Base-by-base conservation (phyloP, 2,329 filamentous ascomycete species). In the Pseudopithomyces chartarum region DNA sequence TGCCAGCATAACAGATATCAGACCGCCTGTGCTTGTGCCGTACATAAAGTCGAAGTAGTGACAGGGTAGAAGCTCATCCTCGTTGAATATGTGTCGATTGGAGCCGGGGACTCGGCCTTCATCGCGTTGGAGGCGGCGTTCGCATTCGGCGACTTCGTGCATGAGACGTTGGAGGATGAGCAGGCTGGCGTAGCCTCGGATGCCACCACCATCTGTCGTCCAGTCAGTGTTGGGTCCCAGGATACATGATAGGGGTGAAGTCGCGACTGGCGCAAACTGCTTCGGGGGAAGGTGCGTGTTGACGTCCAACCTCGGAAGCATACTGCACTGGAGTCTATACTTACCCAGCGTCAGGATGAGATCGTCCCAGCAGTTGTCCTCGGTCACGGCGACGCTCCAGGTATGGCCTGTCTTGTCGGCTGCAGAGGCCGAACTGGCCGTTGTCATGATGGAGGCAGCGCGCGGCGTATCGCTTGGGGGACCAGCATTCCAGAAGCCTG, bases 41-140 rank as follows among this genome's bases (percentile, higher is more conserved):
- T 81, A 82, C 73, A 83, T 82, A 68, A 81, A 80, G 59, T 84
- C 81, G 66, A 83, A 83, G 65, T 82, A 83, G 58, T 83, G 79
- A 56, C 79, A 82, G 55, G 80, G 81, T 11, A 81, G 66, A 1
- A 82, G 72, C 43, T 80, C 75, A 45, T 79, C 71, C 57, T 79
- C 77, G 46, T 73, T 67, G 55, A 76, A 76, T 2, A 68, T 68
- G 46, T 48, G 57, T 29, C 65, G 67, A 50, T 54, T 50, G 46
- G 63, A 69, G 29, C 61, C 68, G 7, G 59, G 44, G 3, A 75
- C 68, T 3, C 72, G 72, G 5, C 73, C 70, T 42, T 76, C 71
- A 87, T 78, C 71, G 32, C 71, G 66, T 54, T 80, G 76, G 29
- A 81, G 47, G 50, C 69, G 72, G 52, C 69, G 64, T 64, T 82